phyloP scores from a whole-genome alignment of 192 early-diverging fungal species.

The Pilaira anomala region DNA sequence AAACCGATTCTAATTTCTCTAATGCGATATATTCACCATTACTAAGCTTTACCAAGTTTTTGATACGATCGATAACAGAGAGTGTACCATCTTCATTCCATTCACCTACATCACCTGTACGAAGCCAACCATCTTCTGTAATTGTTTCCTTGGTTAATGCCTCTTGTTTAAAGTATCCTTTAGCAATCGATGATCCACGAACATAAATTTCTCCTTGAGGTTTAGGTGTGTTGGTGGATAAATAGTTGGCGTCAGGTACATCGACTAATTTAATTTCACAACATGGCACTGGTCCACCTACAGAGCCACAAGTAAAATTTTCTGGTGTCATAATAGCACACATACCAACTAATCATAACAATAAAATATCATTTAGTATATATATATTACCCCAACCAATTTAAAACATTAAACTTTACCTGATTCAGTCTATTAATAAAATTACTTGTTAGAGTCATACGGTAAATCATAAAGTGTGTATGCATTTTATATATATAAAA shows the following conservation, averaged over 20 bases:
- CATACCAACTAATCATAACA: slow-evolving; percentile 29
- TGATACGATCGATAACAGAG: slow-evolving; percentile 85
- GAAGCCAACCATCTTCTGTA: slow-evolving; percentile 80
- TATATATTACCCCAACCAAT: neutral
- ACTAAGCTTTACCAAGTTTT: slow-evolving; percentile 91
- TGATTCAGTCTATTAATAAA: neutral
- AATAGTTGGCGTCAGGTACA: slow-evolving; percentile 62
- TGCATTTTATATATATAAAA: no score
- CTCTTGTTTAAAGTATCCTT: slow-evolving; percentile 77
- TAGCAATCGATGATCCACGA: slow-evolving; percentile 74
- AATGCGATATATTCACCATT: slow-evolving; percentile 94
- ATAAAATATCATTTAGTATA: neutral
- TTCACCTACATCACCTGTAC: slow-evolving; percentile 89
- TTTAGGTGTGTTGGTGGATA: slow-evolving; percentile 52
- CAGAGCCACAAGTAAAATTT: slow-evolving; percentile 53
- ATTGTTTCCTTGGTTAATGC: slow-evolving; percentile 63
- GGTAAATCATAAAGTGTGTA: no score
- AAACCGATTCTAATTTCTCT: slow-evolving; percentile 90
- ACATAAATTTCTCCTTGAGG: slow-evolving; percentile 85
- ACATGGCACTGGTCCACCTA: slow-evolving; percentile 74
- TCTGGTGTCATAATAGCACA: slow-evolving; percentile 65
- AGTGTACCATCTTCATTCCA: slow-evolving; percentile 76
- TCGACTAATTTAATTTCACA: slow-evolving; percentile 81
- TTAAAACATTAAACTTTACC: no score
- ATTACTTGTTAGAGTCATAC: no score